Base-by-base conservation (phyloP, 805 yeast genomes). In the Kluyveromyces nonfermentans region DNA sequence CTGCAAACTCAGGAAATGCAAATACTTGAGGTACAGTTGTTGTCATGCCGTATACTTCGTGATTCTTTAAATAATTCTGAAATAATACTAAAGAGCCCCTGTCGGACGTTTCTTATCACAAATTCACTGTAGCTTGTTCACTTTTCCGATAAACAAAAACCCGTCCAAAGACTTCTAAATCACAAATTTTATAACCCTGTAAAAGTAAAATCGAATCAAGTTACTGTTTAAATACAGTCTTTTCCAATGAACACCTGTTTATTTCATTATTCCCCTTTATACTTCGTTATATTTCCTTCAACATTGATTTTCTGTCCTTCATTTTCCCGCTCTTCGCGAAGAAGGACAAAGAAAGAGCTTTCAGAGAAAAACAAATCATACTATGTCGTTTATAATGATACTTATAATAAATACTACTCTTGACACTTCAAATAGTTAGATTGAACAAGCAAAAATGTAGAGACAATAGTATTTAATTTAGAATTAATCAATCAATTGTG, bases 11-110 rank as follows among this genome's bases (percentile, higher is more conserved):
- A 36, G 88, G 93, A 62, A 93, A 90, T 41, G 96, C 85, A 72
- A 86, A 89, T 42, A 90, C 82, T 48, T 87, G 79, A 16, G 98
- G 97, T 19, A 88, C 95, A 5, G 95, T 85, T 3, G 96, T 85
- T 2, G 96, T 86, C 96, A 87, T 87, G 25, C 12, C 30, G 30
- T 28, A 42, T 14, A 5, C 25, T 38, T 16, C 15, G 15, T 15
- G 18, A 12, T 14, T 33, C 4, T 4, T 25, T 6, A 25, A 14
- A 10, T 25, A 10, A 10, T 25, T 25, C 30, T 25, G 14, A 10
- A 25, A 14, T 25, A 25, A 25, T 25, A 25, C 12, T 14, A 25
- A 25, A 25, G 9, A 10, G 30, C 30, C 30, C 30, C 30, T 14
- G 12, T 10, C 14, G 14, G 4, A 25, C 7, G 30, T 25, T 25